phyloP scores from a whole-genome alignment of 164 flowering plant genomes.

The Taxillus chinensis region DNA sequence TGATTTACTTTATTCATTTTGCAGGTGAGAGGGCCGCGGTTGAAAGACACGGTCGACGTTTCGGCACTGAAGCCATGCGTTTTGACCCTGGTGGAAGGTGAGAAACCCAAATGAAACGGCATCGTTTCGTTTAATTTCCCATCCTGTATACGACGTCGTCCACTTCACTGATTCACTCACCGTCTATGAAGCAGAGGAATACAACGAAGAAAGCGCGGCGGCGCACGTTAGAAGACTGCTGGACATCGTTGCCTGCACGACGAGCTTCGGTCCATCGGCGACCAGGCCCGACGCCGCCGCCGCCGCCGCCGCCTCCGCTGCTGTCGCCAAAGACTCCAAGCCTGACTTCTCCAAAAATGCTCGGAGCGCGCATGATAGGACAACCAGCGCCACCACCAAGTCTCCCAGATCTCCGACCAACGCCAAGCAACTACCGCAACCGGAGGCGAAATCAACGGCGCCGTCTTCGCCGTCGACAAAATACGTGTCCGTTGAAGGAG shows the following conservation, averaged over 20 bases:
- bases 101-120: background rate
- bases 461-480: constrained; percentile 16
- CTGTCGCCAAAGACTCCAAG: constrained; percentile 21
- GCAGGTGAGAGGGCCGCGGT: constrained; percentile 72
- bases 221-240: constrained; percentile 82
- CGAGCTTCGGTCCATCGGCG: constrained; percentile 61
- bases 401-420: constrained; percentile 19
- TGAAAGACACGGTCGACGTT: constrained; percentile 85
- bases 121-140: background rate
- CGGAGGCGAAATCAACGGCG: constrained; percentile 7
- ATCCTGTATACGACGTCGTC: constrained; percentile 11
- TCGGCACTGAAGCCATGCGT: constrained; percentile 78
- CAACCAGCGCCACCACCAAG: constrained; percentile 8
- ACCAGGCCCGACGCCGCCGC: constrained; percentile 12
- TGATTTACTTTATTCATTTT: background rate
- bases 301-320: constrained; percentile 1
- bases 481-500: constrained; percentile 39
- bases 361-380: constrained; percentile 28
- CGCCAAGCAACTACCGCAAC: constrained; percentile 10
- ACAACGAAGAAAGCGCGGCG: constrained; percentile 62
- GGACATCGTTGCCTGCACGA: constrained; percentile 88
- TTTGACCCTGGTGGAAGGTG: constrained; percentile 70
- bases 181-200: constrained; percentile 57
- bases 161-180: constrained; percentile 4
- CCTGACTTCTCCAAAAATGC: constrained; percentile 27